A percentile compares a stretch with the other conserved stretches of the same genome.
Conservation (phyloP, 2,329 filamentous ascomycete species). For the Pyrenochaeta sp. region DNA sequence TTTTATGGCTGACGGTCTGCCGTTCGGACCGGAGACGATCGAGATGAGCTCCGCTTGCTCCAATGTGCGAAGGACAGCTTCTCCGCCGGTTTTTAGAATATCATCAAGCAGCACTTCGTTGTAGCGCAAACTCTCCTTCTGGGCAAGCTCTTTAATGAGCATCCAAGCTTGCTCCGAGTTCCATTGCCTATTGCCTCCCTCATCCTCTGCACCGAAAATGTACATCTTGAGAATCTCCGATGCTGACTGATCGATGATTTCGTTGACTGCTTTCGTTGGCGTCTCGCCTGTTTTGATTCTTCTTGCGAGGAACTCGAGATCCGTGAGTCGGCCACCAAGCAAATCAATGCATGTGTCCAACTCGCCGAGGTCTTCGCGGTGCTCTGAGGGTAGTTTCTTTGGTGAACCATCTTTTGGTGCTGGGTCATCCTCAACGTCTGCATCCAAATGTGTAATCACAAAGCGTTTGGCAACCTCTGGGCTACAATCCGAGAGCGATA, state of each 20-base stretch:
- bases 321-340: slow-evolving; percentile 90
- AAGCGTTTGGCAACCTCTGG: slow-evolving; percentile 86
- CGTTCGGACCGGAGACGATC: slow-evolving; percentile 72
- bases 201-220: slow-evolving; percentile 68
- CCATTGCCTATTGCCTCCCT: slow-evolving; percentile 68
- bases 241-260: slow-evolving; percentile 88
- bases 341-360: slow-evolving; percentile 82
- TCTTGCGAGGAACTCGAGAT: slow-evolving; percentile 92
- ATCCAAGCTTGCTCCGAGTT: slow-evolving; percentile 89
- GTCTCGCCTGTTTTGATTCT: slow-evolving; percentile 86
- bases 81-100: slow-evolving; percentile 75
- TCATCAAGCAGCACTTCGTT: slow-evolving; percentile 83
- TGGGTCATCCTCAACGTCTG: slow-evolving; percentile 51
- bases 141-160: slow-evolving; percentile 78
- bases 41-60: slow-evolving; percentile 87
- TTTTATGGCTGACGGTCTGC: slow-evolving; percentile 78
- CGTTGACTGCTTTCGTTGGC: slow-evolving; percentile 79
- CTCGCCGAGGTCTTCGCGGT: slow-evolving; percentile 67
- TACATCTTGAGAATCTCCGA: slow-evolving; percentile 95
- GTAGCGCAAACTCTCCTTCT: slow-evolving; percentile 75
- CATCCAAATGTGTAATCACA: slow-evolving; percentile 81
- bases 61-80: slow-evolving; percentile 78
- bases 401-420: slow-evolving; percentile 47
- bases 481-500: slow-evolving; percentile 85
- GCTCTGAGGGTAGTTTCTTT: slow-evolving; percentile 56